A percentile compares a stretch with the other conserved stretches of the same genome.
phyloP scores from a whole-genome alignment of 352 stramenopile genomes.

The Bremia lactucae region DNA sequence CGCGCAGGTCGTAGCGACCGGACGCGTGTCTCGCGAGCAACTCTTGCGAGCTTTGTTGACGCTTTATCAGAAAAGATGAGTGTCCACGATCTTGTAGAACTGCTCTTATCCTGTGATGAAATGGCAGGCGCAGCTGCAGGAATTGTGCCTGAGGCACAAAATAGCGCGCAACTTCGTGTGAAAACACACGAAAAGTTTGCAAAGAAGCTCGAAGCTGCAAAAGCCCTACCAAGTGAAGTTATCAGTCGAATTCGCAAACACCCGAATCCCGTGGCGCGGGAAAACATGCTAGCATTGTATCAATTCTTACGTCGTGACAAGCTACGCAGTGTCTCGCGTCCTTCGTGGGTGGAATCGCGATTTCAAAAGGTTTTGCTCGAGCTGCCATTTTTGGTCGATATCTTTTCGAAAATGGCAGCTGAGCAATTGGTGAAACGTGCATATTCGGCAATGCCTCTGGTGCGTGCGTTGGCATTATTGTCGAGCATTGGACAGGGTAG shows the following conservation, averaged over 20 bases:
- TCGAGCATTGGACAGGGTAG: slow-evolving; percentile 61
- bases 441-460: slow-evolving; percentile 40
- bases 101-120: slow-evolving; percentile 65
- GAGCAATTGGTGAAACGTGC: slow-evolving; percentile 62
- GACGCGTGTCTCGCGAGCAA: slow-evolving; percentile 47
- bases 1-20: slow-evolving; percentile 43
- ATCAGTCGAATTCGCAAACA: slow-evolving; percentile 74
- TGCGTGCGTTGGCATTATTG: slow-evolving; percentile 50
- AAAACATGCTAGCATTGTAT: slow-evolving; percentile 81
- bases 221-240: slow-evolving; percentile 44
- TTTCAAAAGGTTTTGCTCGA: slow-evolving; percentile 63
- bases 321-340: slow-evolving; percentile 50
- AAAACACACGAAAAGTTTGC: slow-evolving; percentile 71
- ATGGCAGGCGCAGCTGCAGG: slow-evolving; percentile 41
- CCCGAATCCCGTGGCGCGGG: slow-evolving; percentile 46
- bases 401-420: slow-evolving; percentile 47
- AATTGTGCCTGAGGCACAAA: slow-evolving; percentile 25
- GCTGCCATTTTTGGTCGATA: slow-evolving; percentile 68
- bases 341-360: slow-evolving; percentile 52
- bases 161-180: slow-evolving; percentile 37
- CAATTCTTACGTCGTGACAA: slow-evolving; percentile 67
- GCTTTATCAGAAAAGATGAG: slow-evolving; percentile 62
- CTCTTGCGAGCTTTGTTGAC: slow-evolving; percentile 32
- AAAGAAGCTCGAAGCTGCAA: slow-evolving; percentile 73
- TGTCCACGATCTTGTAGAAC: slow-evolving; percentile 68